Evolutionary conservation across 495 filamentous ascomycete species (phyloP), one percentile per base, ranked within the genome.

Genomic region (Aspergillus carlsbadensis): DNA sequence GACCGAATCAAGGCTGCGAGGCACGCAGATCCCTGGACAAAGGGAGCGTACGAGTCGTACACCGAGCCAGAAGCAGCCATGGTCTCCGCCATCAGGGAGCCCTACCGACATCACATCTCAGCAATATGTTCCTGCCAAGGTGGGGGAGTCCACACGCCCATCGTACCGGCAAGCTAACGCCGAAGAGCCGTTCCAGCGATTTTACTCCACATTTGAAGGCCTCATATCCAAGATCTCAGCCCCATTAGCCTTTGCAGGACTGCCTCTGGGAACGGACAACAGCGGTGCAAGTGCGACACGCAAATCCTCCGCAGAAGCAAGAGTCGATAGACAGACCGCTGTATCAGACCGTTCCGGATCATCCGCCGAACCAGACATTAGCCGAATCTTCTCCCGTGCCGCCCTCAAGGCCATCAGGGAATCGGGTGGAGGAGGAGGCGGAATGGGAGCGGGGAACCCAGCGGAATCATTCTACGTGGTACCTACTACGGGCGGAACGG

Each of bases 401-500:
- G 89, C 92, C 6, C 79, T 97, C 40, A 81, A 84, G 26, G 89
- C 91, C 10, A 74, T 87, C 43, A 73, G 72, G 8, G 84, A 86
- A 41, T 76, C 79, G 11, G 66, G 74, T 4, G 71, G 71, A 1
- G 70, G 72, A 8, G 63, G 69, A 13, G 62, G 70, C 2, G 69
- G 71, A 10, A 64, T 70, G 6, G 62, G 70, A 20, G 71, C 73
- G 22, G 69, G 62, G 18, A 75, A 69, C 21, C 72, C 85, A 17
- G 84, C 84, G 34, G 92, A 97, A 65, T 91, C 87, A 24, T 98
- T 98, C 76, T 97, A 97, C 65, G 89, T 98, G 1, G 94, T 98
- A 0, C 94, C 93, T 8, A 86, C 88, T 0, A 89, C 89, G 5
- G 94, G 94, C 24, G 89, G 91, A 54, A 96, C 91, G 0, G 83